These are phyloP conservation scores for Arthrobotrys sinensis DNA, from an alignment of 2,329 filamentous ascomycete genomes.

Conservation along the genomic window DNA sequence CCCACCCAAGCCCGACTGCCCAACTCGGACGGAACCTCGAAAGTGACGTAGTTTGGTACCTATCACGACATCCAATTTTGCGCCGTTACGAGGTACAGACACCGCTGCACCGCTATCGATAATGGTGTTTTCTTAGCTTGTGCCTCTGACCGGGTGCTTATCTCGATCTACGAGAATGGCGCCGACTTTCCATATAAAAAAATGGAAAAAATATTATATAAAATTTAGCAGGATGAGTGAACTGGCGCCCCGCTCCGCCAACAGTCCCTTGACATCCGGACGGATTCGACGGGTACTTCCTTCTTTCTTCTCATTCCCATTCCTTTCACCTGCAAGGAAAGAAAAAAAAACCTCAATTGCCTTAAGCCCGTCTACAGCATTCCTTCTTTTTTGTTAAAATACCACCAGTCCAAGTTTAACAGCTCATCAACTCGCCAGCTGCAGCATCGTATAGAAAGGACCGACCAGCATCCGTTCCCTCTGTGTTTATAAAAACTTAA, in stretches of 20 bases:
- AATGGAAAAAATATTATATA: slow-evolving; percentile 16
- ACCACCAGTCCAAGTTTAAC: slow-evolving; percentile 32
- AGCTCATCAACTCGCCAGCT: slow-evolving; percentile 29
- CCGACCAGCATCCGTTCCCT: slow-evolving; percentile 16
- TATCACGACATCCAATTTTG: slow-evolving; percentile 23
- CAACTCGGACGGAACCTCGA: slow-evolving; percentile 13
- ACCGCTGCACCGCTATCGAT: slow-evolving; percentile 9
- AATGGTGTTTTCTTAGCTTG: slow-evolving; percentile 22
- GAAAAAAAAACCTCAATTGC: slow-evolving; percentile 44
- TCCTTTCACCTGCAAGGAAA: slow-evolving; percentile 44
- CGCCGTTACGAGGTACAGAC: slow-evolving; percentile 20
- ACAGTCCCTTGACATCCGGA: slow-evolving; percentile 13
- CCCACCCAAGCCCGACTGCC: slow-evolving; percentile 33
- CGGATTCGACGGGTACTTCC: slow-evolving; percentile 29
- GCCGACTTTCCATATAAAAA: neutral
- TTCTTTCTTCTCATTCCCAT: slow-evolving; percentile 20
- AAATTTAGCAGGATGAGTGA: slow-evolving; percentile 9
- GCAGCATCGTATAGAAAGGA: slow-evolving; percentile 2
- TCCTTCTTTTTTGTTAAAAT: slow-evolving; percentile 29
- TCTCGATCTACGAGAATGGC: slow-evolving; percentile 43
- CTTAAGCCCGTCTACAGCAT: slow-evolving; percentile 39
- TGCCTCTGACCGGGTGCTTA: slow-evolving; percentile 7
- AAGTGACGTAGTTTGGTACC: slow-evolving; percentile 44
- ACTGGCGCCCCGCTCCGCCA: slow-evolving; percentile 31
- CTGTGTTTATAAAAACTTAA: slow-evolving; percentile 17